phyloP scores from a whole-genome alignment of 2,329 filamentous ascomycete genomes.

The Phialophora verrucosa region DNA sequence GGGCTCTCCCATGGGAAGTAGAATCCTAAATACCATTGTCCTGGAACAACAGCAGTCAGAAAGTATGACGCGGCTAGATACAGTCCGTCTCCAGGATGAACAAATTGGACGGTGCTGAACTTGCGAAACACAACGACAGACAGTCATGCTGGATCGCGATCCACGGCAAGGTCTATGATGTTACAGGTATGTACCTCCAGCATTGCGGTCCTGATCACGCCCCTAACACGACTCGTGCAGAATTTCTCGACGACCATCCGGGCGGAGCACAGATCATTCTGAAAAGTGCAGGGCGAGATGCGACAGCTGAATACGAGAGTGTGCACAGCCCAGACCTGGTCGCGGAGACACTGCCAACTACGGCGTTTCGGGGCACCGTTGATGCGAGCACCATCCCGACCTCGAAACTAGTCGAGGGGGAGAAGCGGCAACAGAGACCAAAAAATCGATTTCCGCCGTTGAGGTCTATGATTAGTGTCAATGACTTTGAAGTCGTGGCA shows the following conservation, averaged over 20 bases:
- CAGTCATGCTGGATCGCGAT: slow-evolving; percentile 85
- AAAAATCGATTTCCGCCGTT: slow-evolving; percentile 39
- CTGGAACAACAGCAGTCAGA: not conserved
- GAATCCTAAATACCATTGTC: not conserved
- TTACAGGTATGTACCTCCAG: slow-evolving; percentile 77
- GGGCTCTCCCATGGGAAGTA: not conserved
- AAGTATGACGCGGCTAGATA: not conserved
- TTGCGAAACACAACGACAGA: slow-evolving; percentile 83
- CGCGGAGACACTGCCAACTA: slow-evolving; percentile 44
- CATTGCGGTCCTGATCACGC: slow-evolving; percentile 80
- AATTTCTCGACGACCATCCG: slow-evolving; percentile 84
- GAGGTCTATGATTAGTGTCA: slow-evolving; percentile 45
- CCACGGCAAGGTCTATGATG: slow-evolving; percentile 79
- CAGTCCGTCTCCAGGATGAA: slow-evolving; percentile 7
- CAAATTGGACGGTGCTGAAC: slow-evolving; percentile 53
- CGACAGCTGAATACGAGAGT: slow-evolving; percentile 45
- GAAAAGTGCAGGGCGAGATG: slow-evolving; percentile 74
- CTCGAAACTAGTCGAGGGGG: not conserved
- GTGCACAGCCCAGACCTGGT: slow-evolving; percentile 32
- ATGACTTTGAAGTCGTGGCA: slow-evolving; percentile 49
- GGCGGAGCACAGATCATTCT: slow-evolving; percentile 88
- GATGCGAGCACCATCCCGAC: slow-evolving; percentile 19
- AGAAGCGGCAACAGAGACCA: slow-evolving; percentile 3
- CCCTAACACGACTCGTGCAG: slow-evolving; percentile 38
- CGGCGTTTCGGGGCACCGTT: slow-evolving; percentile 20